These are phyloP conservation scores for Eremomyces bilateralis DNA, from an alignment of 495 filamentous ascomycete genomes.

Conservation along the genomic window DNA sequence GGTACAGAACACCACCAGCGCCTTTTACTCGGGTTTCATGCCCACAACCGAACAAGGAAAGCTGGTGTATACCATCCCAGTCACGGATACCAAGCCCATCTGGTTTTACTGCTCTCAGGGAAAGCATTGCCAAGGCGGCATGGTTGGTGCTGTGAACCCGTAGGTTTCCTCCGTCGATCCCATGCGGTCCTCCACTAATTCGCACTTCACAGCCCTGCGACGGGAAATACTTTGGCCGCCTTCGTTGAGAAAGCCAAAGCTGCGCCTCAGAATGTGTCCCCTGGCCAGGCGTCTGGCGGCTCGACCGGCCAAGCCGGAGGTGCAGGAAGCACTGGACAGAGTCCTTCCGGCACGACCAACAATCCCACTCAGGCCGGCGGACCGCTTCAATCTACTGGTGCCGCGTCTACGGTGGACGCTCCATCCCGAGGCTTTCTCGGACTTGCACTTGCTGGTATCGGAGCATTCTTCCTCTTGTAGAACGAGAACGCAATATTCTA, in stretches of 20 bases:
- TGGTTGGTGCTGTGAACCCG: conserved; percentile 22
- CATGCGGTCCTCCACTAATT: neutral
- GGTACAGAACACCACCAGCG: conserved; percentile 12
- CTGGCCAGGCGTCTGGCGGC: neutral
- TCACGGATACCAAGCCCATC: conserved; percentile 20
- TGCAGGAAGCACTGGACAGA: neutral
- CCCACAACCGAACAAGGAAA: conserved; percentile 5
- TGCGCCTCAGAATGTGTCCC: neutral
- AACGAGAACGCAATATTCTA: too few species aligned
- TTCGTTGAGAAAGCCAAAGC: neutral
- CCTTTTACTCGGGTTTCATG: conserved; percentile 20
- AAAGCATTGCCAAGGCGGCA: conserved; percentile 19
- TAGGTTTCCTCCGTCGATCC: conserved; percentile 3
- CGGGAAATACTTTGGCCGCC: conserved; percentile 9
- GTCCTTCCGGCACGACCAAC: conserved; percentile 3
- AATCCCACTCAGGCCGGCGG: too few species aligned
- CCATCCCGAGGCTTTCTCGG: conserved; percentile 6
- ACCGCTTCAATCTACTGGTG: neutral
- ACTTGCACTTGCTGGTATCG: conserved; percentile 9
- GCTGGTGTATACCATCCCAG: conserved; percentile 15
- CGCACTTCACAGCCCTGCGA: conserved; percentile 2
- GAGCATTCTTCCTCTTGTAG: conserved; percentile 12
- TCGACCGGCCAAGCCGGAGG: neutral
- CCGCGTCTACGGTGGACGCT: conserved; percentile 7
- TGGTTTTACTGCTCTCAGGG: conserved; percentile 23